Evolutionary conservation across 148 eudicot species (phyloP), one percentile per base, ranked within the genome.

Genomic region (Pharnaceum exiguum): DNA sequence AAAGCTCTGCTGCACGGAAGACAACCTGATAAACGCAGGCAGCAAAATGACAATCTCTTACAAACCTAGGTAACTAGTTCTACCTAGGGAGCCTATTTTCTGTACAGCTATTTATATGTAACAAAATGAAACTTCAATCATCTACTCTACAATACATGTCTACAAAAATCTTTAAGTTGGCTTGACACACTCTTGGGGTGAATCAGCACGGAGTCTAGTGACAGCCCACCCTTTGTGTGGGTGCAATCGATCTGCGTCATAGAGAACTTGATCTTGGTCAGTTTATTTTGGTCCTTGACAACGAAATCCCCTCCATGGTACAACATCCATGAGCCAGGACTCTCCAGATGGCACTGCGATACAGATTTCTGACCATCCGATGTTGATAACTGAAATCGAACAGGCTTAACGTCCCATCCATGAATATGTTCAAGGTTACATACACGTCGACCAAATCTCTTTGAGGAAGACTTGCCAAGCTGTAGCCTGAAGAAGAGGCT

Each of bases 221-320:
- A 82, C 1, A 90, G 73, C 19, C 93, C 97, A 38, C 97, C 95
- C 77, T 90, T 84, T 0, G 69, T 84, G 42, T 90, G 93, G 16
- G 97, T 87, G 67, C 97, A 90, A 68, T 87, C 97, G 36, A 87
- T 90, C 69, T 90, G 97, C n/a, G 72, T 79, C 40, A 82, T 64
- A 8, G 93, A 84, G 44, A 76, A 90, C 60, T 77, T 82, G 27
- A 90, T 49, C 72, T 77, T 87, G 3, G 75, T 84, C 33, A 62
- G 51, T 25, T 65, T 67, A 29, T 73, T 53, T 0, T 83, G 47
- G 30, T 73, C 73, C 60, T 68, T 66, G 9, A 87, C 77, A n/a
- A 73, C 75, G 47, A 87, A 82, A 65, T 87, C 89, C 12, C 95
- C 95, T 0, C 63, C 93, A n/a, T 72, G 89, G 68, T 87, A 82